Evolutionary conservation across 768 basidiomycete genomes (phyloP), one percentile per base, ranked within the genome.

Genomic region (Lentinula raphanica): DNA sequence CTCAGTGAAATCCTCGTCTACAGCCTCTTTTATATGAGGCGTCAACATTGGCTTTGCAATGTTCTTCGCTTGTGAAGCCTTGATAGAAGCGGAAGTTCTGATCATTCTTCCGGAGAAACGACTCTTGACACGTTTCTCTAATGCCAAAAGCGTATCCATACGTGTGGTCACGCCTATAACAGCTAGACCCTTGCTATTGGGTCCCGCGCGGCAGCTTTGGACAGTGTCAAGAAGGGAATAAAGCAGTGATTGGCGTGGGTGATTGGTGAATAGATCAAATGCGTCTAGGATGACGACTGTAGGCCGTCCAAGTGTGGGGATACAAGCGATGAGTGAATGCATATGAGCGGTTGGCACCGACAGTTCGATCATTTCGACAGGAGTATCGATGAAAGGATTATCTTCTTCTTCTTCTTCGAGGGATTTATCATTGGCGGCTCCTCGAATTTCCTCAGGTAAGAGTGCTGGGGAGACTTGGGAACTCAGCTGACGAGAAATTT

Each of bases 51-150:
- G 66, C 60, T 74, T 77, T 46, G 82, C 75, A n/a, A 85, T 68
- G 7, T 65, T 68, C 12, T 82, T 67, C 78, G 87, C 89, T 17
- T 71, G 72, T 3, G 74, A 70, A 0, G 85, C 59, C 8, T 72
- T 74, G 4, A 73, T 65, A 2, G 87, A 84, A 13, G 89, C 82
- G 0, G 84, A 80, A 5, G 92, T 86, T 48, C 92, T 83, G 57
- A 95, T 78, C 65, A 93, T 90, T 56, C 97, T 80, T 31, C 94
- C 93, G 1, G 95, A 98, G 73, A 98, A 99, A 3, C 97, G 84
- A 62, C 94, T 97, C 72, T 98, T 97, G 50, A 99, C 97, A 44
- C 97, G 81, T 70, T 99, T 99, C 70, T 99, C 97, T 17, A 99
- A 77, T 2, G 90, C 72, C 61, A 91, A 89, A 59, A 98, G 81